These are phyloP conservation scores for Graphilbum fragrans DNA, from an alignment of 2,329 filamentous ascomycete species.

Conservation along the genomic window DNA sequence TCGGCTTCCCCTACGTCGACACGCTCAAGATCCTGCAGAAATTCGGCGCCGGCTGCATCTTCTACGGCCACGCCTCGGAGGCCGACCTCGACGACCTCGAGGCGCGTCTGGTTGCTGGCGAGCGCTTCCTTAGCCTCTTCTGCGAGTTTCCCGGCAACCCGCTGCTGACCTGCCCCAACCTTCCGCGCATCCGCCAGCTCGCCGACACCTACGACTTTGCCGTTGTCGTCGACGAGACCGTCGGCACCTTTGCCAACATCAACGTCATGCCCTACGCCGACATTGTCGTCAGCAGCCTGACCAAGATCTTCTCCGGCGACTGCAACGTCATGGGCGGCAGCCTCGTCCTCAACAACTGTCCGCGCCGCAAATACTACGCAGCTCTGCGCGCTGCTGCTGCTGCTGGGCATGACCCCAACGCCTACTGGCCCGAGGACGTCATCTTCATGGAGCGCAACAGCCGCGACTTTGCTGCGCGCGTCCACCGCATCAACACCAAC, in stretches of 20 bases:
- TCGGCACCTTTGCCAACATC: slow-evolving; percentile 92
- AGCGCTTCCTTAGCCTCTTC: slow-evolving; percentile 72
- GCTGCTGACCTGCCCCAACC: slow-evolving; percentile 71
- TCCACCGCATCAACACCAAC: slow-evolving; percentile 74
- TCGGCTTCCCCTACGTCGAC: slow-evolving; percentile 96
- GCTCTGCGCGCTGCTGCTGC: slow-evolving; percentile 54
- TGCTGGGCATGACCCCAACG: slow-evolving; percentile 61
- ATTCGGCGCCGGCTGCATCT: slow-evolving; percentile 78
- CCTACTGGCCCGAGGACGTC: slow-evolving; percentile 87
- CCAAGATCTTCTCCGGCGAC: slow-evolving; percentile 94
- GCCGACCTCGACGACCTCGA: slow-evolving; percentile 80
- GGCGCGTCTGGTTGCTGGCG: slow-evolving; percentile 53
- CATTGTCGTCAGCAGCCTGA: slow-evolving; percentile 85
- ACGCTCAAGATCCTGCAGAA: slow-evolving; percentile 92
- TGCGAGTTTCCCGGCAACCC: slow-evolving; percentile 95
- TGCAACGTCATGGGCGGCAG: slow-evolving; percentile 97
- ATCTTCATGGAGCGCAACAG: slow-evolving; percentile 96
- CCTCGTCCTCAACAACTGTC: slow-evolving; percentile 40
- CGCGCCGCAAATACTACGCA: slow-evolving; percentile 54
- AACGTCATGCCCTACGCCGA: slow-evolving; percentile 85
- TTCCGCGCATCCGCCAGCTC: slow-evolving; percentile 65
- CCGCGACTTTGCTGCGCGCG: slow-evolving; percentile 74
- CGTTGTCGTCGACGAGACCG: slow-evolving; percentile 88
- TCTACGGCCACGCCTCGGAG: slow-evolving; percentile 71
- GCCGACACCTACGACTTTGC: slow-evolving; percentile 80